A percentile compares a stretch with the other conserved stretches of the same genome.
Conservation (phyloP, 1,284 basidiomycete genomes). For the Cutaneotrichosporon sp. region DNA sequence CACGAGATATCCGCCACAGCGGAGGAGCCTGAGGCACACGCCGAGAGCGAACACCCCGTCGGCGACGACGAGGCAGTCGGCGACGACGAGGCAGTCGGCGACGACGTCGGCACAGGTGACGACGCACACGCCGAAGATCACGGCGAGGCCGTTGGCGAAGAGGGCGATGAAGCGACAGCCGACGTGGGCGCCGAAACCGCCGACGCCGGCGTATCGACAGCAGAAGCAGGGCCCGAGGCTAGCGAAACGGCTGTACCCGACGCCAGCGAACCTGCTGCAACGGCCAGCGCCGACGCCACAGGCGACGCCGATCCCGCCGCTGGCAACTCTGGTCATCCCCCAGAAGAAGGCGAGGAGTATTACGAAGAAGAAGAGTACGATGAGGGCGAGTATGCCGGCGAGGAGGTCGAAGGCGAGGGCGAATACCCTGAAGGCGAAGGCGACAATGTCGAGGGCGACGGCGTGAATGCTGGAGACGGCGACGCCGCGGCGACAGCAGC, state of each 20-base stretch:
- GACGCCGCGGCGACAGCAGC: no score
- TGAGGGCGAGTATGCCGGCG: no score
- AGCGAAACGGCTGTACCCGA: conserved; percentile 29
- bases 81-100: neutral
- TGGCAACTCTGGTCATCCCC: no score
- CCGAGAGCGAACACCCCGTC: conserved; percentile 4
- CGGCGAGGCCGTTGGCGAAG: neutral
- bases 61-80: neutral
- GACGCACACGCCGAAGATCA: neutral
- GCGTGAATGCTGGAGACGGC: no score
- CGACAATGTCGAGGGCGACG: no score
- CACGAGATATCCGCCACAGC: no score
- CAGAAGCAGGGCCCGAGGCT: neutral
- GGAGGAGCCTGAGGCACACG: neutral
- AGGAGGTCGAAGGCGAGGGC: neutral
- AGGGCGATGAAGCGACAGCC: no score
- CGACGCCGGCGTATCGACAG: neutral
- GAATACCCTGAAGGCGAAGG: neutral
- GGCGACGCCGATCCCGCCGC: no score
- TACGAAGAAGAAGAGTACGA: no score
- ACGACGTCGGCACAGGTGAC: conserved; percentile 1
- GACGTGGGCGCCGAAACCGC: neutral
- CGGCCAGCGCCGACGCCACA: no score
- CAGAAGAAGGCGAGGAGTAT: no score
- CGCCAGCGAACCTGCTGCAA: neutral